phyloP scores from a whole-genome alignment of 2,329 filamentous ascomycete genomes.

The Colletotrichum musicola region DNA sequence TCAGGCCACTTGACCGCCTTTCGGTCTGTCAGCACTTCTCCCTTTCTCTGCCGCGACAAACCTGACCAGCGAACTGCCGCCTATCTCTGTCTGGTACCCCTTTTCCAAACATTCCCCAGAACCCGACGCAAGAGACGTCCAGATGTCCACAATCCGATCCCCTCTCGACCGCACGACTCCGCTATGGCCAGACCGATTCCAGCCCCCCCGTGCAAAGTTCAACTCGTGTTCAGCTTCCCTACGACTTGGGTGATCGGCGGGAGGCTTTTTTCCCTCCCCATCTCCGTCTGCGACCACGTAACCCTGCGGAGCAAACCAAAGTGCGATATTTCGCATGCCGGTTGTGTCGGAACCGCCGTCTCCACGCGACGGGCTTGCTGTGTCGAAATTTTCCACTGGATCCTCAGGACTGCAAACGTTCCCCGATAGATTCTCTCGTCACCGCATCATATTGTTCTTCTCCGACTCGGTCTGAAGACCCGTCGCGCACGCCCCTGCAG shows the following conservation, averaged over 20 bases:
- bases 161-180: no score
- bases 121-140: background rate
- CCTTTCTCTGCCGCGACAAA: background rate
- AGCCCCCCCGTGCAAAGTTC: background rate
- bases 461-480: background rate
- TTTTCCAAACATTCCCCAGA: background rate
- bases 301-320: background rate
- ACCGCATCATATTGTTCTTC: background rate
- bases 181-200: background rate
- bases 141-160: background rate
- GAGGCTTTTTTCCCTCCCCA: no score
- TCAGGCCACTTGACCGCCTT: constrained; percentile 7
- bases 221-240: background rate
- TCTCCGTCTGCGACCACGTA: background rate
- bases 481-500: constrained; percentile 1
- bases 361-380: background rate
- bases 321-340: background rate
- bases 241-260: background rate
- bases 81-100: background rate
- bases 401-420: no score
- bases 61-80: background rate
- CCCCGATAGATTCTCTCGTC: no score
- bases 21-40: background rate
- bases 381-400: background rate
- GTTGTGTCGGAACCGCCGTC: constrained; percentile 1